These are phyloP conservation scores for Oryza meyeriana DNA, from an alignment of 176 grass and related monocot species.

Conservation along the genomic window DNA sequence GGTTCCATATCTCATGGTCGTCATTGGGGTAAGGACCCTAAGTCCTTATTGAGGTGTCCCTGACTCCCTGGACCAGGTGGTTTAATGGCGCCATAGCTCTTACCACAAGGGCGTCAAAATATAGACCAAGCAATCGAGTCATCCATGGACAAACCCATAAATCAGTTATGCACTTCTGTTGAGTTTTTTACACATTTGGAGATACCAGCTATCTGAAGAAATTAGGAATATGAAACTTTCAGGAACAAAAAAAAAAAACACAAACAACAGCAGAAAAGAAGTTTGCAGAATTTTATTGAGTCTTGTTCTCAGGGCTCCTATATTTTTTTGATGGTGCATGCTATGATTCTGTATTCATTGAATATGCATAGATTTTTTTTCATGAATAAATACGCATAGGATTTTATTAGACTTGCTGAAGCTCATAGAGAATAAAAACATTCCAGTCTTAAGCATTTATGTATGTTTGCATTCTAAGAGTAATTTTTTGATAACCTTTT, in stretches of 20 bases:
- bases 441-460: not conserved
- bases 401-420: not conserved
- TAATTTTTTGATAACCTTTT: constrained; percentile 28
- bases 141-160: not conserved
- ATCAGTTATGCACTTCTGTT: not conserved
- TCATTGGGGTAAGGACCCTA: not conserved
- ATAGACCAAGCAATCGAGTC: not conserved
- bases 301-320: not conserved
- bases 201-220: not conserved
- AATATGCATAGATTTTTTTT: not conserved
- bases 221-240: not conserved
- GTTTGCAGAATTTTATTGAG: constrained; percentile 1
- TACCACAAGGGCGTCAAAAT: not conserved
- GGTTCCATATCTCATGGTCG: not conserved
- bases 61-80: not conserved
- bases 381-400: not conserved
- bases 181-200: not conserved
- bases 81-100: not conserved
- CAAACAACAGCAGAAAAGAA: not conserved
- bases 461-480: not conserved
- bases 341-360: not conserved
- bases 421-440: not conserved
- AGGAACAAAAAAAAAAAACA: not conserved
- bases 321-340: not conserved
- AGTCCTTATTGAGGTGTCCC: not conserved